Evolutionary conservation across 108 stramenopile genomes (phyloP).

Genomic region (Cylindrotheca closterium): DNA sequence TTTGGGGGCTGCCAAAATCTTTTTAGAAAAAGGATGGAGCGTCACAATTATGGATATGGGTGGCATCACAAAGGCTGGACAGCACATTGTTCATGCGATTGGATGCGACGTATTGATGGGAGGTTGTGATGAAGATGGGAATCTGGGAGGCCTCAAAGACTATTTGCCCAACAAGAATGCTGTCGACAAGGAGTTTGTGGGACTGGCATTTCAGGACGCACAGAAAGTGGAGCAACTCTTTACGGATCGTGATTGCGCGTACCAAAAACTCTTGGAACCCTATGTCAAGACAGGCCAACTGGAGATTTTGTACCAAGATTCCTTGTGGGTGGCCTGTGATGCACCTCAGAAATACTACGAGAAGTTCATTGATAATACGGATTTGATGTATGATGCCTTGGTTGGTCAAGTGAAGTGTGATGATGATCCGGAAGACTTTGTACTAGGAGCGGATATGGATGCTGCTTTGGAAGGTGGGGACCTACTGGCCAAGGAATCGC

Average conservation of each 20-base stretch:
- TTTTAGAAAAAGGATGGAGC: slow-evolving; percentile 7
- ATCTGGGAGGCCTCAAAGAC: slow-evolving; percentile 2
- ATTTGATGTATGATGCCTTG: not conserved
- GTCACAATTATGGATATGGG: slow-evolving; percentile 16
- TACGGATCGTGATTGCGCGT: slow-evolving; percentile 17
- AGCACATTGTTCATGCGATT: slow-evolving; percentile 15
- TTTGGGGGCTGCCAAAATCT: slow-evolving; percentile 12
- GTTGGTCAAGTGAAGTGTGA: not conserved
- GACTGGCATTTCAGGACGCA: not conserved
- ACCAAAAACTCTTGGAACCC: slow-evolving; percentile 14
- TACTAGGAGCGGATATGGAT: not conserved
- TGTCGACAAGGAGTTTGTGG: slow-evolving; percentile 1
- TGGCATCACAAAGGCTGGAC: slow-evolving; percentile 6
- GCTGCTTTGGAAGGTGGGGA: not conserved
- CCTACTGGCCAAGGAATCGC: not conserved
- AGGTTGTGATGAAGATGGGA: slow-evolving; percentile 16
- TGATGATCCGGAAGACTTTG: not conserved
- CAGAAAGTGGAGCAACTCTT: slow-evolving; percentile 19
- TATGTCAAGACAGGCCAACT: not conserved
- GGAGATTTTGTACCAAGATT: not conserved
- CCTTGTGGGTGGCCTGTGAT: not conserved
- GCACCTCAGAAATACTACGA: not conserved
- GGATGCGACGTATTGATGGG: slow-evolving; percentile 13
- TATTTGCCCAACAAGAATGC: not conserved
- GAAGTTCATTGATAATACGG: not conserved